Conservation (phyloP, 495 filamentous ascomycete species). For the Cetradonia linearis region DNA sequence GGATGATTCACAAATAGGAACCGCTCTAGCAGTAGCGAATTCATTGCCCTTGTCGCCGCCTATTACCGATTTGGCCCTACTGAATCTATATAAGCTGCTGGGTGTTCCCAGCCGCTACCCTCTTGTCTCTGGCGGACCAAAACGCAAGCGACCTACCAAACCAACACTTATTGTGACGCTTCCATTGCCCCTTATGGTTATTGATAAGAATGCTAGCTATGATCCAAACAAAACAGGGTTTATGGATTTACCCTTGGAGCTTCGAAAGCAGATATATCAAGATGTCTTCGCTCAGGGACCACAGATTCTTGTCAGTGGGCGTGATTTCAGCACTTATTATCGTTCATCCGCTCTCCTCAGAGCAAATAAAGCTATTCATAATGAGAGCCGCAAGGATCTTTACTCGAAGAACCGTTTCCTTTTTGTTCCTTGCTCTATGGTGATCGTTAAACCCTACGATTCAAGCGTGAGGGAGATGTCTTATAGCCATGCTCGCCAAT, state of each 20-base stretch:
- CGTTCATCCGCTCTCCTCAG: slow-evolving; percentile 29
- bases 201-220: slow-evolving; percentile 4
- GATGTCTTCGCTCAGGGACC: slow-evolving; percentile 24
- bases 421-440: slow-evolving; percentile 22
- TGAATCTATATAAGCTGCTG: neutral
- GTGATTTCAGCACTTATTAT: slow-evolving; percentile 23
- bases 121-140: neutral
- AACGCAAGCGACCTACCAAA: neutral
- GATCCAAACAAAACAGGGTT: slow-evolving; percentile 26
- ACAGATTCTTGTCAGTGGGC: slow-evolving; percentile 22
- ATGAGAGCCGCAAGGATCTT: slow-evolving; percentile 29
- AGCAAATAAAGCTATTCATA: slow-evolving; percentile 28
- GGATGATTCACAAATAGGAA: neutral
- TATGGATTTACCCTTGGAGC: slow-evolving; percentile 29
- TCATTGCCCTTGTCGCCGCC: neutral
- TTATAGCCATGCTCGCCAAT: slow-evolving; percentile 16
- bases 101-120: neutral
- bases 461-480: slow-evolving; percentile 16
- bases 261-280: slow-evolving; percentile 32
- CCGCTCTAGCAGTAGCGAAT: neutral
- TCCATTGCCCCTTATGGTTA: neutral
- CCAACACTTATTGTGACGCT: neutral
- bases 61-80: neutral
- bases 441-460: slow-evolving; percentile 8
- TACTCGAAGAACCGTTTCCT: slow-evolving; percentile 32